These are phyloP conservation scores for Umbilicaria muhlenbergii DNA, from an alignment of 495 filamentous ascomycete species.

Conservation along the genomic window DNA sequence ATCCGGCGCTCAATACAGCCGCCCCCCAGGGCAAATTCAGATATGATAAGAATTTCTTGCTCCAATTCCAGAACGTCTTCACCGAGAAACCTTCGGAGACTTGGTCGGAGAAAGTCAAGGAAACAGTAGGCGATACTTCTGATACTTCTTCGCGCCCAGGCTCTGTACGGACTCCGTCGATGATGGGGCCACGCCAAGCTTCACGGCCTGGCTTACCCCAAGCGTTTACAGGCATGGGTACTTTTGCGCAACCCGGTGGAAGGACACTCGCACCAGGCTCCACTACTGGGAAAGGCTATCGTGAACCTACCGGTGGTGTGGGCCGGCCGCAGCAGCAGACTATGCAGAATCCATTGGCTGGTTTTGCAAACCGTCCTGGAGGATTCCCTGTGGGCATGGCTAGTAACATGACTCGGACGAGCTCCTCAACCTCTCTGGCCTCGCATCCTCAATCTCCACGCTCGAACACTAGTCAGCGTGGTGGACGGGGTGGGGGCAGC, in stretches of 20 bases:
- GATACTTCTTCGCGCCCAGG: conserved; percentile 49
- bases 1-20: conserved; percentile 69
- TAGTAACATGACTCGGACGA: conserved; percentile 25
- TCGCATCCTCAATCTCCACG: conserved; percentile 38
- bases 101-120: conserved; percentile 70
- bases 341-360: conserved; percentile 42
- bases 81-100: conserved; percentile 88
- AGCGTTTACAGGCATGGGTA: conserved; percentile 49
- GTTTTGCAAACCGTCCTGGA: conserved; percentile 35
- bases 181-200: conserved; percentile 27
- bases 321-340: conserved; percentile 21
- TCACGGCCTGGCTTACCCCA: conserved; percentile 26
- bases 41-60: conserved; percentile 87
- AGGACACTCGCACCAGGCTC: conserved; percentile 50
- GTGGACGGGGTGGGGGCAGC: conserved; percentile 36
- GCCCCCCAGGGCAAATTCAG: conserved; percentile 71
- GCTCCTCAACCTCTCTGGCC: conserved; percentile 36
- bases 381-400: conserved; percentile 44
- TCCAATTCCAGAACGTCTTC: conserved; percentile 93
- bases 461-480: conserved; percentile 32
- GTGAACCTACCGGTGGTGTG: conserved; percentile 12
- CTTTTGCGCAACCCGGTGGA: conserved; percentile 35
- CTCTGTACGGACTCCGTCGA: conserved; percentile 38
- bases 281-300: conserved; percentile 49
- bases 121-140: conserved; percentile 63